These are phyloP conservation scores for Ogataea methanolica DNA, from an alignment of 805 yeast species.

Conservation along the genomic window DNA sequence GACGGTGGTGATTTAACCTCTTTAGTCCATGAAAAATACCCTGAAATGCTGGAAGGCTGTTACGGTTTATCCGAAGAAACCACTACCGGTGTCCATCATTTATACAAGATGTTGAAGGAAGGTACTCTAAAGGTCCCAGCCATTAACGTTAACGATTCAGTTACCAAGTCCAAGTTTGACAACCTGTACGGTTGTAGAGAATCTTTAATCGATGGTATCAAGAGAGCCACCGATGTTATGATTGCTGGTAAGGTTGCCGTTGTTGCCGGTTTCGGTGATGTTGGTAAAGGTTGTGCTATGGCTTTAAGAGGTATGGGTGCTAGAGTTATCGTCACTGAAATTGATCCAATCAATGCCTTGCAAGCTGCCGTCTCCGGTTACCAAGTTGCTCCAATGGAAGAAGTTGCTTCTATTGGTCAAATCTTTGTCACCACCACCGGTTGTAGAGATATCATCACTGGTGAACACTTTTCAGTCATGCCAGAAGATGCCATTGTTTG, in stretches of 20 bases:
- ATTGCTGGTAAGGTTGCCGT: slow-evolving; percentile 98
- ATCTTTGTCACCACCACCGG: slow-evolving; percentile 99
- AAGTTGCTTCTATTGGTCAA: slow-evolving; percentile 90
- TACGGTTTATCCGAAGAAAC: slow-evolving; percentile 98
- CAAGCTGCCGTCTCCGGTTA: slow-evolving; percentile 99
- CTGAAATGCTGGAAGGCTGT: slow-evolving; percentile 94
- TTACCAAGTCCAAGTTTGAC: slow-evolving; percentile 98
- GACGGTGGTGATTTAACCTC: slow-evolving; percentile 99
- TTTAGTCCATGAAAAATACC: slow-evolving; percentile 95
- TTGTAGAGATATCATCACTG: slow-evolving; percentile 95
- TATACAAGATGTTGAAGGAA: slow-evolving; percentile 92
- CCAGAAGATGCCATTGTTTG: slow-evolving; percentile 99
- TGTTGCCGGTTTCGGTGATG: slow-evolving; percentile 99
- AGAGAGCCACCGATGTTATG: slow-evolving; percentile 99
- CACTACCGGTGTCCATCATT: slow-evolving; percentile 99
- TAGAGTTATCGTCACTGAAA: slow-evolving; percentile 93
- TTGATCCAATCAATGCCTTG: slow-evolving; percentile 97
- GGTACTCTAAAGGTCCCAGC: slow-evolving; percentile 94
- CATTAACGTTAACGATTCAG: slow-evolving; percentile 97
- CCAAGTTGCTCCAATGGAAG: slow-evolving; percentile 94
- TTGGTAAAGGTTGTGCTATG: slow-evolving; percentile 99
- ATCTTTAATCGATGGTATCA: slow-evolving; percentile 96
- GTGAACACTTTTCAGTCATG: slow-evolving; percentile 83
- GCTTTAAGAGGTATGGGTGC: slow-evolving; percentile 99
- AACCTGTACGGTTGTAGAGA: slow-evolving; percentile 99